Percentiles rank a stretch among this genome's conserved stretches.
These are phyloP conservation scores for Crucihimalaya himalaica DNA, from an alignment of 345 rosid genomes.

Conservation along the genomic window DNA sequence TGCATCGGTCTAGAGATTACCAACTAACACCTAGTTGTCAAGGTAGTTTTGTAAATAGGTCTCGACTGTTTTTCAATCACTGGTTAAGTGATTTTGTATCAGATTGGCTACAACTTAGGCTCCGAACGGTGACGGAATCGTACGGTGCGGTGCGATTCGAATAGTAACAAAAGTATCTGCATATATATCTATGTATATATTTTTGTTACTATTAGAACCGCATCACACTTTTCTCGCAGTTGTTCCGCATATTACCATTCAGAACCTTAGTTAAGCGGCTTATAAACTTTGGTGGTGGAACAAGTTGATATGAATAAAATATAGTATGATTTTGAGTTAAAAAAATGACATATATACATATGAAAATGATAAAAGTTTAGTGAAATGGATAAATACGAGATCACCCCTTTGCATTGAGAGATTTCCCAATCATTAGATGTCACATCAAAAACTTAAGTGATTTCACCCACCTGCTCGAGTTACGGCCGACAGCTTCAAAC, in stretches of 20 bases:
- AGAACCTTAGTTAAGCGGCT: not conserved
- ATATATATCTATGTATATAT: too few relatives aligned
- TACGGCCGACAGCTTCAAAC: conserved; percentile 37
- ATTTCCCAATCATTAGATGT: conserved; percentile 42
- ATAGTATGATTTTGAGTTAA: not conserved
- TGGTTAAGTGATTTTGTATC: not conserved
- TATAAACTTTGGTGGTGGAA: not conserved
- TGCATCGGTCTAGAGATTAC: not conserved
- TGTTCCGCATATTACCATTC: too few relatives aligned
- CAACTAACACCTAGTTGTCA: not conserved
- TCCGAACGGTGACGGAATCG: too few relatives aligned
- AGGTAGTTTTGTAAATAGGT: not conserved
- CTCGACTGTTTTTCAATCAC: not conserved
- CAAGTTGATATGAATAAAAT: conserved; percentile 10
- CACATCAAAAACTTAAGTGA: conserved; percentile 35
- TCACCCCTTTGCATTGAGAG: conserved; percentile 7
- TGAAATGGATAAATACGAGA: conserved; percentile 23
- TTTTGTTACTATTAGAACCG: too few relatives aligned
- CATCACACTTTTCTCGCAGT: too few relatives aligned
- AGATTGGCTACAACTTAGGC: conserved; percentile 1
- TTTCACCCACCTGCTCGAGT: conserved; percentile 30
- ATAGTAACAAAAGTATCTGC: too few relatives aligned
- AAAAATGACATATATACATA: not conserved
- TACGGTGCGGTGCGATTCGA: too few relatives aligned
- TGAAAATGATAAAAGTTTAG: not conserved